A percentile compares a stretch with the other conserved stretches of the same genome.
Evolutionary conservation across 768 basidiomycete species (phyloP).

Genomic region (Dictyophora rubrovolvata): DNA sequence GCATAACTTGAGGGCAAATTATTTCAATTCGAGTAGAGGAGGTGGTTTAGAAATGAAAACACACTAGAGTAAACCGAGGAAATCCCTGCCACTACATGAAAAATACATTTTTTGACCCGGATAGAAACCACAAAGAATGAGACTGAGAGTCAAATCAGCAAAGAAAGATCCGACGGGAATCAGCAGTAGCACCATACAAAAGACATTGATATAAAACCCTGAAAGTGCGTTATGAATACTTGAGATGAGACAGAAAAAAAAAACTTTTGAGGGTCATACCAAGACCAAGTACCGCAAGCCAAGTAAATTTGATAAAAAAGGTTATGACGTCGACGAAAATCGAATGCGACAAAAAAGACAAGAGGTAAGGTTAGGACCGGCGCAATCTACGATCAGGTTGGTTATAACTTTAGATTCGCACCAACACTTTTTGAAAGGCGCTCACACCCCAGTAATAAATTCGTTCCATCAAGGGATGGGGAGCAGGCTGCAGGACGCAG

Average conservation of each 20-base stretch:
- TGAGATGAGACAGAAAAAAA: background rate
- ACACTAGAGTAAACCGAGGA: slow-evolving; percentile 39
- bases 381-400: slow-evolving; percentile 30
- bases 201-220: slow-evolving; percentile 55
- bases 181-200: slow-evolving; percentile 3
- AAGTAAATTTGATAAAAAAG: slow-evolving; percentile 54
- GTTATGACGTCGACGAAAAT: slow-evolving; percentile 57
- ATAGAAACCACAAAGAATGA: slow-evolving; percentile 32
- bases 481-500: slow-evolving; percentile 37
- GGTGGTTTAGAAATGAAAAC: background rate
- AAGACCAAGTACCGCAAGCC: slow-evolving; percentile 50
- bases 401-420: background rate
- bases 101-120: slow-evolving; percentile 20
- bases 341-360: slow-evolving; percentile 53
- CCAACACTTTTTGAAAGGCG: slow-evolving; percentile 1
- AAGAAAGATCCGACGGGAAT: slow-evolving; percentile 23
- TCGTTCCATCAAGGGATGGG: slow-evolving; percentile 40
- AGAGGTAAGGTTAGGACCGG: slow-evolving; percentile 54
- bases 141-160: background rate
- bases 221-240: slow-evolving; percentile 10
- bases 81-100: slow-evolving; percentile 38
- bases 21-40: background rate
- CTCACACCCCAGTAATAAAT: slow-evolving; percentile 49
- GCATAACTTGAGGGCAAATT: background rate
- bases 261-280: slow-evolving; percentile 29